Evolutionary conservation across 345 rosid genomes (phyloP), one percentile per base, ranked within the genome.

Genomic region (Mercurialis annua): DNA sequence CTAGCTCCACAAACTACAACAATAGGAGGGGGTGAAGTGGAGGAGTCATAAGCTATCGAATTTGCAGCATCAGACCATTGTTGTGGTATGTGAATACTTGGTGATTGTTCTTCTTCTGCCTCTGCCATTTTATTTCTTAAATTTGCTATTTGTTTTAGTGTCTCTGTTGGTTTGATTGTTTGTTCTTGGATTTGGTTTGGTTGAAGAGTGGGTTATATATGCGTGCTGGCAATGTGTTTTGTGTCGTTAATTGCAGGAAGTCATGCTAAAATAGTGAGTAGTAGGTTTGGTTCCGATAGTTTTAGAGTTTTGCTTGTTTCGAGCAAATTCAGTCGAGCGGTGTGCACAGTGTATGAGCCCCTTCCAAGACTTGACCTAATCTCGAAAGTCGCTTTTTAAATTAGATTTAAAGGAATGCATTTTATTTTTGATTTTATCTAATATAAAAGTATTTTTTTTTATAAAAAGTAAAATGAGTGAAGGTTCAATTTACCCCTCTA

Each of bases 31-130:
- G 75, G 80, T 24, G 81, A 70, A 58, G 88, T 73, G 30, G 4
- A 26, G 14, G 91, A 83, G 58, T 74, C 79, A 60, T 56, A 57
- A 16, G 90, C 83, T 69, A 90, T 78, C 53, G 74, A 69, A n/a
- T 61, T 76, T 0, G 88, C 90, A 30, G 96, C 96, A 58, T 75
- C 81, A 1, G 87, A 81, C 98, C 98, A 92, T 51, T 90, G 85
- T 5, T 80, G 76, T 27, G 90, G 83, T 70, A 90, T 79, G 73
- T 58, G 71, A 38, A 79, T 83, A 50, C 42, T 68, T 18, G 89
- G 80, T 14, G 83, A 62, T 47, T 85, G 68, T 34, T 10, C 8
- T n/a, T 67, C 77, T 66, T 81, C 85, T 15, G 64, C 21, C 66
- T 73, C 88, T 18, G 79, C 61, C 65, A 66, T 64, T 21, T 76